Conservation (phyloP, 768 basidiomycete species). For the Suillus subaureus region DNA sequence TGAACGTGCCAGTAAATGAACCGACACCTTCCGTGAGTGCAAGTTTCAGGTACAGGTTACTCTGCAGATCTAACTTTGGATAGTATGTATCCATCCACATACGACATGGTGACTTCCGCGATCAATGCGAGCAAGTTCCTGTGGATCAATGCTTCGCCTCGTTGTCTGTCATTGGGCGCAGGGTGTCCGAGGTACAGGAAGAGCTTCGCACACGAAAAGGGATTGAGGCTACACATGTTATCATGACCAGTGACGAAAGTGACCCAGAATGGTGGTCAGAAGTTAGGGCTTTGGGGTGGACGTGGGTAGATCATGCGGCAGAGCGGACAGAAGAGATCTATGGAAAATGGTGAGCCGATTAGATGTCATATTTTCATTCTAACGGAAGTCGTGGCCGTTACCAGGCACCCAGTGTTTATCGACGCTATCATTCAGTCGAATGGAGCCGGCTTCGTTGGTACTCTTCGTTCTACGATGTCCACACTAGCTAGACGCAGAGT, state of each 20-base stretch:
- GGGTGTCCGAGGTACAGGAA: slow-evolving; percentile 57
- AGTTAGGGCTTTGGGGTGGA: slow-evolving; percentile 54
- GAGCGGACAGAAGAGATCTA: slow-evolving; percentile 44
- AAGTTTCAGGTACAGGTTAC: neutral
- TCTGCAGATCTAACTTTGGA: slow-evolving; percentile 4
- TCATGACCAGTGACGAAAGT: slow-evolving; percentile 67
- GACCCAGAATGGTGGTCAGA: slow-evolving; percentile 58
- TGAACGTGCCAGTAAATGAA: slow-evolving; percentile 39
- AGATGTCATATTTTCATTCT: neutral
- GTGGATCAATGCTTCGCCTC: slow-evolving; percentile 52
- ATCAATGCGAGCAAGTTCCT: slow-evolving; percentile 45
- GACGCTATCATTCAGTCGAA: slow-evolving; percentile 72
- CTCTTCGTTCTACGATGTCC: slow-evolving; percentile 71
- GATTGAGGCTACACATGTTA: slow-evolving; percentile 48
- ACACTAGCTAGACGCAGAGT: slow-evolving; percentile 66
- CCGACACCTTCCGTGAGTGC: slow-evolving; percentile 51
- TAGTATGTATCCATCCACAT: slow-evolving; percentile 62
- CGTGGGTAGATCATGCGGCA: slow-evolving; percentile 47
- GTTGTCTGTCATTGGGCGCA: slow-evolving; percentile 49
- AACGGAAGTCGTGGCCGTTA: neutral
- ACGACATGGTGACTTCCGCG: slow-evolving; percentile 56
- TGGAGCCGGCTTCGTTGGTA: slow-evolving; percentile 72
- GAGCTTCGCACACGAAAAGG: slow-evolving; percentile 48
- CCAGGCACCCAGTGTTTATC: slow-evolving; percentile 70
- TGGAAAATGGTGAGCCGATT: slow-evolving; percentile 47